Evolutionary conservation across 1,284 basidiomycete species (phyloP), one percentile per base, ranked within the genome.

Genomic region (Neolentinus lepideus): DNA sequence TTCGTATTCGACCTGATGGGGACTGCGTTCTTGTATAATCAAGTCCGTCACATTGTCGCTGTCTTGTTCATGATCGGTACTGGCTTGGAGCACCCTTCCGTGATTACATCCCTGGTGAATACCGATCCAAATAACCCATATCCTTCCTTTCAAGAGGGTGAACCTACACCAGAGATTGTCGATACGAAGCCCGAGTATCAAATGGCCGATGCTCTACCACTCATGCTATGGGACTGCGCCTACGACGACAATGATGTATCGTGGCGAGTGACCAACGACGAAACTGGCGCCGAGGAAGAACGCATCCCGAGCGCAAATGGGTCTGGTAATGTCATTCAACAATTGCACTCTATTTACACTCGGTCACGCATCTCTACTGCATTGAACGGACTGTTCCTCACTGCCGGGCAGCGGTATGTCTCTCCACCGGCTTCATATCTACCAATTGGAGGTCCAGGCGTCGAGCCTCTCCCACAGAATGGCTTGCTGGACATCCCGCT

Each of bases 21-120:
- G 1, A 88, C 80, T 0, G 95, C 94, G 0, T 98, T 98, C 68
- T 75, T 99, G 45, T 99, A 97, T 72, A 94, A 99, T 71, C 96
- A 98, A 76, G 97, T 99, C 11, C 82, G 96, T 45, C 93, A 98
- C 68, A 98, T 98, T 69, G 90, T 98, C 81, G 91, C 92, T 1
- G 71, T 97, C 51, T 78, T 99, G 14, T 92, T 99, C 70, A 83
- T 98, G 54, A 82, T 98, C 53, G 96, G 96, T 3, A 72, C 88
- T 0, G 80, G 88, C 0, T 76, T 95, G 38, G 97, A 99, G 67
- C 64, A 73, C 1, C 89, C 92, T 0, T 74, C 74, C 2, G 73
- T 97, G 55, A 74, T 98, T 19, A 76, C 83, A 16, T 77, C 86
- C 11, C 75, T 99, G 21, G 76, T 98, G 65, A 91, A 98, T 65